A percentile compares a stretch with the other conserved stretches of the same genome.
Evolutionary conservation across 805 yeast species (phyloP).

Genomic region (Blastobotrys robertii): DNA sequence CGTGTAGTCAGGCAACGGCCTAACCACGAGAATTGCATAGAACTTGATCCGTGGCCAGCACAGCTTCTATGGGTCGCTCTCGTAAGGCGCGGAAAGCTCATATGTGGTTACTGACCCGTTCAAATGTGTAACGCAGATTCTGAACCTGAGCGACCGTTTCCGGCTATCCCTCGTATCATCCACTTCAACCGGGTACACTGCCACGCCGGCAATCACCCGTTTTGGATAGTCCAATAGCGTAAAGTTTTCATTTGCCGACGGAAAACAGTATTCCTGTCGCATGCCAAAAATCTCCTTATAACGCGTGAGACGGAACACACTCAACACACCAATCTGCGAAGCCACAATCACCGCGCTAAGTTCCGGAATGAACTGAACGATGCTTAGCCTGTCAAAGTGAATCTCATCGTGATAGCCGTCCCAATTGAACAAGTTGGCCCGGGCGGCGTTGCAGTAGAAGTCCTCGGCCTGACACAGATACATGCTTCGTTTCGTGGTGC

Average conservation of each 20-base stretch:
- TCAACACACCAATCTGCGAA: slow-evolving; percentile 36
- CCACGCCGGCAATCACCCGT: no score
- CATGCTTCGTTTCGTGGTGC: slow-evolving; percentile 36
- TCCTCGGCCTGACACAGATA: slow-evolving; percentile 39
- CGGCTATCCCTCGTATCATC: no score
- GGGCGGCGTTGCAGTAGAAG: slow-evolving; percentile 39
- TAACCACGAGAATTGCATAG: no score
- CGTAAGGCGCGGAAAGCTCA: background rate
- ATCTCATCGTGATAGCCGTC: slow-evolving; percentile 14
- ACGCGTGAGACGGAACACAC: slow-evolving; percentile 34
- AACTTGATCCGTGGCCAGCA: no score
- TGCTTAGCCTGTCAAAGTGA: slow-evolving; percentile 23
- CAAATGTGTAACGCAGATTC: no score
- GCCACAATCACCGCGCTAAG: slow-evolving; percentile 34
- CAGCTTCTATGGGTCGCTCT: no score
- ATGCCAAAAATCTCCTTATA: slow-evolving; percentile 34
- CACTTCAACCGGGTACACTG: no score
- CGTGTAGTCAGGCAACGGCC: no score
- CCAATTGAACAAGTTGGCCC: slow-evolving; percentile 32
- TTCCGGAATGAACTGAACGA: slow-evolving; percentile 30
- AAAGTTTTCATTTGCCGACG: no score
- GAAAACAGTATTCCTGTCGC: slow-evolving; percentile 31
- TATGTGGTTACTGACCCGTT: background rate
- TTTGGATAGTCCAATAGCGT: no score
- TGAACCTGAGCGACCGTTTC: no score